Base-by-base conservation (phyloP, 768 basidiomycete genomes). In the Lactarius sp. region DNA sequence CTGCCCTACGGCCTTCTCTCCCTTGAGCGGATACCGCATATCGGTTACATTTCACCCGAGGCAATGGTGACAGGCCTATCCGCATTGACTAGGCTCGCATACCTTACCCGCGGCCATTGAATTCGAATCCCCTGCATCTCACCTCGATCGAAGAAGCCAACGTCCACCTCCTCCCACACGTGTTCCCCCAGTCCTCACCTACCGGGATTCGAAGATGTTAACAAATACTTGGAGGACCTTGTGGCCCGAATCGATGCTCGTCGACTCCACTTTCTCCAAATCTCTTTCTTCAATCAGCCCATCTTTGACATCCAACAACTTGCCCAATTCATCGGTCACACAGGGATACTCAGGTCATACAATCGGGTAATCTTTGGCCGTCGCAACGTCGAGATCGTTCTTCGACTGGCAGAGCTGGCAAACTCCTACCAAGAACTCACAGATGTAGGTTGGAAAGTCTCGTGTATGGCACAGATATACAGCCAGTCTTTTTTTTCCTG, bases 151-250 rank as follows among this genome's bases (percentile, higher is more conserved):
- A 13, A 36, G 1, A 42, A 34, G 2, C 14, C 22, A 7, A 44
- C 33, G 18, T n/a, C 41, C 16, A 5, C 42, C 51, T 53, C 37
- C 31, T 4, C 20, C 12, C 12, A 34, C 54, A 2, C 39, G 61
- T 7, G 18, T 39, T 2, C 8, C 51, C 5, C 61, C 37, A 1
- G 31, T 54, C 16, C 54, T 61, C 27, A 51, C 37, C 5, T 16
- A 16, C 0, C n/a, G 51, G 18, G 1, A 1, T 51, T 61, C 46
- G 6, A 13, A 16, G 54, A 54, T 31, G 39, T n/a, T 12, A 42
- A 39, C 39, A 39, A 61, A 20, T 55, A 61, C 49, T 18, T 61
- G 44, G 61, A 61, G 7, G 61, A 34, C 31, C n/a, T 61, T 31
- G 10, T 51, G 2, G 22, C 54, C n/a, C n/a, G n/a, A n/a, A n/a